Base-by-base conservation (phyloP, 2,329 filamentous ascomycete genomes). In the Fonsecaea pedrosoi region DNA sequence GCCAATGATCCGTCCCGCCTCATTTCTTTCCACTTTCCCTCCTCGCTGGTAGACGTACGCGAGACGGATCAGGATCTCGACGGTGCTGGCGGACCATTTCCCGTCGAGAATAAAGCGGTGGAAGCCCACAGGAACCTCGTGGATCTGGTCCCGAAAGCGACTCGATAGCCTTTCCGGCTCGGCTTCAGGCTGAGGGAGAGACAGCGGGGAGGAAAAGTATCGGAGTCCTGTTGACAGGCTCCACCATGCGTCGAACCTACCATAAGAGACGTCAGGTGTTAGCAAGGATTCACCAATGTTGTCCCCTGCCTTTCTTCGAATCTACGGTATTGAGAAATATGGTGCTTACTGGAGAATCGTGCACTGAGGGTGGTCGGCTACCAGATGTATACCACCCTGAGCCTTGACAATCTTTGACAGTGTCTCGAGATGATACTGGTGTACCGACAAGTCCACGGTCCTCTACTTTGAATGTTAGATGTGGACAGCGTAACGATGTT, bases 241-340 rank as follows among this genome's bases (percentile, higher is more conserved):
- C 59, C 59, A 62, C 59, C 59, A 62, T 18, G 59, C 30, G 48
- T 62, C 59, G 59, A 62, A 62, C 48, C 59, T 62, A 48, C 15
- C 10, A 30, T 4, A 54, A 54, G 30, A 54, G 32, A 40, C 4
- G 21, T 35, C 48, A 13, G 21, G 40, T 32, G 53, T 6, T 53
- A 38, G 6, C 13, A 42, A 15, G 38, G n/a, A n/a, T 5, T 1
- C 21, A 21, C 21, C 21, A 21, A 21, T 21, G 21, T 21, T 21
- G 21, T 21, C 21, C 21, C 21, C 21, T 21, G 21, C 21, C 37
- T 38, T 38, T 10, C 9, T 10, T 9, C 25, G 45, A 18, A 25
- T 10, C 6, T 25, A 4, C 45, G 12, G 30, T 1, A 2, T n/a
- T 10, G 2, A 9, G 18, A 25, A 25, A 40, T 30, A 45, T 30